Conservation (phyloP, 768 basidiomycete species). For the Pisolithus albus region DNA sequence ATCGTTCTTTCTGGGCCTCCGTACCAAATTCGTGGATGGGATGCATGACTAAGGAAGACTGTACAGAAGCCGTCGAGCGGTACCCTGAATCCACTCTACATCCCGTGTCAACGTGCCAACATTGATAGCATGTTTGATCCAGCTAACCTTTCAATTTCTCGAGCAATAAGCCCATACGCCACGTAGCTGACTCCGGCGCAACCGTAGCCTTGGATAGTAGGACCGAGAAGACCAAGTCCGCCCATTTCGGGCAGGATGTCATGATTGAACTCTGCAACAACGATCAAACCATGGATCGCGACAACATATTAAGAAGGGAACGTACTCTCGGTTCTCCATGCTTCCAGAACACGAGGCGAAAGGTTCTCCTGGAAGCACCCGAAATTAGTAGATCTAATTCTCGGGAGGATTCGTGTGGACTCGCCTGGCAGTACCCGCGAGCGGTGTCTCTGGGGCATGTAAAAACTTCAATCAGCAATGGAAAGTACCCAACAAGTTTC, state of each 20-base stretch:
- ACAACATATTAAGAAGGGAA: not conserved
- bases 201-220: conserved; percentile 89
- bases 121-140: not conserved
- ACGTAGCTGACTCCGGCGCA: conserved; percentile 91
- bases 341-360: conserved; percentile 80
- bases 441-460: conserved; percentile 64
- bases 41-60: conserved; percentile 96
- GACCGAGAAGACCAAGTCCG: conserved; percentile 79
- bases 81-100: conserved; percentile 91
- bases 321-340: conserved; percentile 81
- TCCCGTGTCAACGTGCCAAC: not conserved
- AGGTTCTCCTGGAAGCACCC: conserved; percentile 59
- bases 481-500: not conserved
- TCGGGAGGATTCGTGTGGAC: conserved; percentile 11
- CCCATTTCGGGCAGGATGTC: conserved; percentile 87
- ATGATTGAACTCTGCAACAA: conserved; percentile 60
- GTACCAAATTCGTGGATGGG: conserved; percentile 86
- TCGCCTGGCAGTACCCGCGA: conserved; percentile 69
- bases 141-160: conserved; percentile 83
- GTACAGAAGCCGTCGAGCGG: conserved; percentile 90
- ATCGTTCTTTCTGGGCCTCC: conserved; percentile 86
- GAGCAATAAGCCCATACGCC: conserved; percentile 88
- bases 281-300: not conserved
- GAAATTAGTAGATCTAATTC: not conserved
- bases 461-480: conserved; percentile 1